phyloP scores from a whole-genome alignment of 768 basidiomycete genomes.

The Kwoniella sp. region DNA sequence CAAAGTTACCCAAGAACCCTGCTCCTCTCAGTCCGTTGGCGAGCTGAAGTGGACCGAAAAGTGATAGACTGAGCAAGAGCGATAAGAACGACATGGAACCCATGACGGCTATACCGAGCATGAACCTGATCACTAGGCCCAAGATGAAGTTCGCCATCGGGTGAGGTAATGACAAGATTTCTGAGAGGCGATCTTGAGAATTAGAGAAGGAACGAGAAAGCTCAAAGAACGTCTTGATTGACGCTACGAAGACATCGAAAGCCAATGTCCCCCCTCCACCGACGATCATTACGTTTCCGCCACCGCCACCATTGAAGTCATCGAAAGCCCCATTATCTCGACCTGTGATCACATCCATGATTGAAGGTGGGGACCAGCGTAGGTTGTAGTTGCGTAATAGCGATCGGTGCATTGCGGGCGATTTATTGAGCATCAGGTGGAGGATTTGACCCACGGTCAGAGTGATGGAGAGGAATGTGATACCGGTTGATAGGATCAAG shows the following conservation, averaged over 20 bases:
- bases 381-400: slow-evolving; percentile 1
- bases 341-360: slow-evolving; percentile 16
- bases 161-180: not conserved
- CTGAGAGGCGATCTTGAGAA: not conserved
- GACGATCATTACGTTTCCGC: slow-evolving; percentile 27
- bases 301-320: slow-evolving; percentile 13
- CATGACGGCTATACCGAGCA: slow-evolving; percentile 43
- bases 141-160: slow-evolving; percentile 13
- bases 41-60: slow-evolving; percentile 45
- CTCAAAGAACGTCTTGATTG: slow-evolving; percentile 40
- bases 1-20: slow-evolving; percentile 35
- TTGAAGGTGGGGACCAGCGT: slow-evolving; percentile 6
- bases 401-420: slow-evolving; percentile 17
- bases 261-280: slow-evolving; percentile 35
- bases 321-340: slow-evolving; percentile 9
- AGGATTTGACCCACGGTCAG: slow-evolving; percentile 38
- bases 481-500: slow-evolving; percentile 37
- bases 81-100: slow-evolving; percentile 46
- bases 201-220: slow-evolving; percentile 21
- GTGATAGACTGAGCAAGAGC: slow-evolving; percentile 33
- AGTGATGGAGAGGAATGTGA: slow-evolving; percentile 36
- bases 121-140: slow-evolving; percentile 29
- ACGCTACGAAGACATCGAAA: slow-evolving; percentile 38
- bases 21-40: slow-evolving; percentile 37
- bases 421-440: slow-evolving; percentile 25